Conservation (phyloP, 176 grass and related monocot species). For the Zizania latifolia region DNA sequence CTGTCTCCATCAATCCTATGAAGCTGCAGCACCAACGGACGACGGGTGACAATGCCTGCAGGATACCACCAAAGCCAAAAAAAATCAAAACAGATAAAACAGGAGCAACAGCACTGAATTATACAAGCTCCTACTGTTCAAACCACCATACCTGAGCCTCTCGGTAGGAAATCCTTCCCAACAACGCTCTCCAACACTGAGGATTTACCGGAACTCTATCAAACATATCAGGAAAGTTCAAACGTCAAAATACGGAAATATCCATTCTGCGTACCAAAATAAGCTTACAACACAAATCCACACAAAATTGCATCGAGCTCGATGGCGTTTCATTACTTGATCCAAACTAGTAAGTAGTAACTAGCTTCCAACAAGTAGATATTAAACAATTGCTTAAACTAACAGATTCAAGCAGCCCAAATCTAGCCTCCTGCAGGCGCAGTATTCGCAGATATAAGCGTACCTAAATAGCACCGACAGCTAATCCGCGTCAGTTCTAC, state of each 20-base stretch:
- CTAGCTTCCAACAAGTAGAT: neutral
- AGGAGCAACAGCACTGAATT: neutral
- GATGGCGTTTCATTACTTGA: conserved; percentile 11
- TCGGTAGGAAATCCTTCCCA: conserved; percentile 94
- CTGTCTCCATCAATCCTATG: conserved; percentile 84
- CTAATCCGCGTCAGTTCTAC: neutral
- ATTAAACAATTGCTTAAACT: neutral
- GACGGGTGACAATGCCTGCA: conserved; percentile 91
- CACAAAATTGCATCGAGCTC: neutral
- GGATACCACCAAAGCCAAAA: conserved; percentile 11
- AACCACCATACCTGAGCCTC: conserved; percentile 78
- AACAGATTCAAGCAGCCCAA: neutral
- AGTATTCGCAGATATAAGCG: conserved; percentile 33
- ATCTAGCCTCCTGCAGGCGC: neutral
- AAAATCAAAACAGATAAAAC: neutral
- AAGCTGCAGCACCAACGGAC: conserved; percentile 88
- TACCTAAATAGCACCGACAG: neutral
- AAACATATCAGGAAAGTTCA: conserved; percentile 16
- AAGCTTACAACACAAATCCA: neutral
- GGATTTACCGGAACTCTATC: conserved; percentile 95
- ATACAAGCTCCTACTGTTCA: neutral
- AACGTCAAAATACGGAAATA: neutral
- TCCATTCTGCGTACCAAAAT: neutral
- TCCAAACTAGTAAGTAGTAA: neutral
- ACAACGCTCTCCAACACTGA: conserved; percentile 96